Percentiles rank a stretch among this genome's conserved stretches.
Conservation (phyloP, 768 basidiomycete genomes). For the Trametes punicea region DNA sequence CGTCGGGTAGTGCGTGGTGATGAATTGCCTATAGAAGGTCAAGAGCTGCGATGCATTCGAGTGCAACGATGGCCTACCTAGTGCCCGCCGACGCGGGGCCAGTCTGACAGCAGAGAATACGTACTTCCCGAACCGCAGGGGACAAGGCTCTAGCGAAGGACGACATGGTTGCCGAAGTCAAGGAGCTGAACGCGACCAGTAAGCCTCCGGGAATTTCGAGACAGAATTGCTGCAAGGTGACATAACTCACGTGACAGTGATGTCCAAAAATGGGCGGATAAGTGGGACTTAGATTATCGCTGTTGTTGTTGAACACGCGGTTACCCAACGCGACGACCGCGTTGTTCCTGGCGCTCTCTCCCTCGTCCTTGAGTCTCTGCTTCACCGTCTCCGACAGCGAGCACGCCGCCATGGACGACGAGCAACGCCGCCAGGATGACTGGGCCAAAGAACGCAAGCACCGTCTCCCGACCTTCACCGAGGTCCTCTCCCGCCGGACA, state of each 20-base stretch:
- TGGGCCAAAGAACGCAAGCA: constrained; percentile 69
- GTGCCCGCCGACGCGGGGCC: constrained; percentile 75
- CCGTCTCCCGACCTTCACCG: constrained; percentile 81
- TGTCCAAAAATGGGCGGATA: constrained; percentile 8
- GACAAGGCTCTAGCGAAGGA: constrained; percentile 67
- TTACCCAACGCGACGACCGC: constrained; percentile 15
- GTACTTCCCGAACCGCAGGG: constrained; percentile 76
- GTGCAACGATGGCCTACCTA: constrained; percentile 45
- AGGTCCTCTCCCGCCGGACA: constrained; percentile 88
- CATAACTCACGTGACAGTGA: neutral
- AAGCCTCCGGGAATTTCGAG: neutral
- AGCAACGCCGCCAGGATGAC: constrained; percentile 56
- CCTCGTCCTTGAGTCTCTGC: neutral
- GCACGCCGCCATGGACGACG: constrained; percentile 30
- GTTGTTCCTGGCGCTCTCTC: constrained; percentile 16
- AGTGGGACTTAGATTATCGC: neutral
- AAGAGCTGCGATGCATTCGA: neutral
- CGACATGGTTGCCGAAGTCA: constrained; percentile 30
- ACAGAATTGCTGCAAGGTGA: neutral
- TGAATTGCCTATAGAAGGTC: constrained; percentile 59
- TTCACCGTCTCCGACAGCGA: constrained; percentile 11
- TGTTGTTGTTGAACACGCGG: constrained; percentile 15
- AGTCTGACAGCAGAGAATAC: constrained; percentile 77
- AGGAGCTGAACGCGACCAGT: neutral
- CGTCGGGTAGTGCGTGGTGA: constrained; percentile 66